Conservation (phyloP, 208 protist species). For the Wallacemonas sp. region DNA sequence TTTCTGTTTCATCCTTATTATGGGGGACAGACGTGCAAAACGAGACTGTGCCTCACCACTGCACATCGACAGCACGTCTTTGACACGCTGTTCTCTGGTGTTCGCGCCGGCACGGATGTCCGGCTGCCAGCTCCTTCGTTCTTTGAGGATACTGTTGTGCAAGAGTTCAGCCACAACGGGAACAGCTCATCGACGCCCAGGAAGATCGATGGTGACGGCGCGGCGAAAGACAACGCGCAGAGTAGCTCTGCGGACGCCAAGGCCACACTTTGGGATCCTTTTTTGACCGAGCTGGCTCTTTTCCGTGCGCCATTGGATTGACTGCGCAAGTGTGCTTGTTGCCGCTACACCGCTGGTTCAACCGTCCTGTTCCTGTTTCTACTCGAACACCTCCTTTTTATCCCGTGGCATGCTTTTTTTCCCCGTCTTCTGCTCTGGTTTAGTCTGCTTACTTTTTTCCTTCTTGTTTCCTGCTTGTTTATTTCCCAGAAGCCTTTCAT, state of each 20-base stretch:
- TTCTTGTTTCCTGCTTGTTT: constrained; percentile 15
- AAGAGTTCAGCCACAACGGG: background rate
- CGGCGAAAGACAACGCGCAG: too few species aligned
- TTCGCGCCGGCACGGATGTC: background rate
- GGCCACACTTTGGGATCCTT: background rate
- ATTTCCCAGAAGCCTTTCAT: too few species aligned
- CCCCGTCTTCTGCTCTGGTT: background rate
- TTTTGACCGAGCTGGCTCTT: constrained; percentile 20
- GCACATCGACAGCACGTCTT: constrained; percentile 10
- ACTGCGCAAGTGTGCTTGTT: too few species aligned
- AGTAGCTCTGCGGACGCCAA: background rate
- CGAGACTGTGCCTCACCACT: constrained; percentile 18
- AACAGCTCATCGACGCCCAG: too few species aligned
- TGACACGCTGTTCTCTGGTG: background rate
- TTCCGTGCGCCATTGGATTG: constrained; percentile 1
- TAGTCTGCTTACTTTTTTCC: background rate
- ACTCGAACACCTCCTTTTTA: background rate
- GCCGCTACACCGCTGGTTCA: too few species aligned
- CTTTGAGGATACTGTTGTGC: background rate
- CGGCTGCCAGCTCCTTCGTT: background rate
- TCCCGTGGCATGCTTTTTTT: background rate
- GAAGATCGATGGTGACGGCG: too few species aligned
- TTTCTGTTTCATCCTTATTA: constrained; percentile 29
- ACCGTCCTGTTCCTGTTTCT: too few species aligned
- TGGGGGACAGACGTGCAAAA: background rate